Percentiles rank a stretch among this genome's conserved stretches.
Evolutionary conservation across 2,329 filamentous ascomycete species (phyloP).

Genomic region (Claviceps humidiphila): DNA sequence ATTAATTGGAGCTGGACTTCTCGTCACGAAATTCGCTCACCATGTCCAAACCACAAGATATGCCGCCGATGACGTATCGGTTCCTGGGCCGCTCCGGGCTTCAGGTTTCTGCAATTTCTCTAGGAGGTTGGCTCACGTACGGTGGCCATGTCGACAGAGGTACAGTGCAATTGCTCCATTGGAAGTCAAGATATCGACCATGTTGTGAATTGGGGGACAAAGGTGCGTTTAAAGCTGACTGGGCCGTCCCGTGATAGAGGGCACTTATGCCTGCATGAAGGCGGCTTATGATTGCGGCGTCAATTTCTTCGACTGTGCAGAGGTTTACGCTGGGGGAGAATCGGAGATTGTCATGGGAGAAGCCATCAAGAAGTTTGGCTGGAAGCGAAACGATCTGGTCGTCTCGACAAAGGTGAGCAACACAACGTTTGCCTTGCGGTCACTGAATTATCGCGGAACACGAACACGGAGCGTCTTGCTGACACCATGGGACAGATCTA

Average conservation of each 20-base stretch:
- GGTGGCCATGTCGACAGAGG: conserved; percentile 59
- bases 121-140: conserved; percentile 63
- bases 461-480: background rate
- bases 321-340: conserved; percentile 43
- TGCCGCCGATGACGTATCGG: conserved; percentile 53
- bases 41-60: conserved; percentile 28
- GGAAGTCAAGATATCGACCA: background rate
- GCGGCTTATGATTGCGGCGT: conserved; percentile 45
- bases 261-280: conserved; percentile 46
- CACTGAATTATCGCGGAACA: too few relatives aligned
- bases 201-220: background rate
- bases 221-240: background rate
- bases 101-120: conserved; percentile 59
- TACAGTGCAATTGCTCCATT: conserved; percentile 36
- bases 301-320: conserved; percentile 51
- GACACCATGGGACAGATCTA: conserved; percentile 35
- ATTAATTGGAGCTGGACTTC: background rate
- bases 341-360: conserved; percentile 51
- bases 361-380: conserved; percentile 45
- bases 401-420: conserved; percentile 42
- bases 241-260: conserved; percentile 12
- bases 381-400: conserved; percentile 48
- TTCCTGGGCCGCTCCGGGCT: conserved; percentile 59
- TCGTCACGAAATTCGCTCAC: conserved; percentile 5
- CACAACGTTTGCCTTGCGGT: too few relatives aligned